Percentiles rank a stretch among this genome's conserved stretches.
Evolutionary conservation across 2,329 filamentous ascomycete species (phyloP).

Genomic region (Diaporthe humulicola): DNA sequence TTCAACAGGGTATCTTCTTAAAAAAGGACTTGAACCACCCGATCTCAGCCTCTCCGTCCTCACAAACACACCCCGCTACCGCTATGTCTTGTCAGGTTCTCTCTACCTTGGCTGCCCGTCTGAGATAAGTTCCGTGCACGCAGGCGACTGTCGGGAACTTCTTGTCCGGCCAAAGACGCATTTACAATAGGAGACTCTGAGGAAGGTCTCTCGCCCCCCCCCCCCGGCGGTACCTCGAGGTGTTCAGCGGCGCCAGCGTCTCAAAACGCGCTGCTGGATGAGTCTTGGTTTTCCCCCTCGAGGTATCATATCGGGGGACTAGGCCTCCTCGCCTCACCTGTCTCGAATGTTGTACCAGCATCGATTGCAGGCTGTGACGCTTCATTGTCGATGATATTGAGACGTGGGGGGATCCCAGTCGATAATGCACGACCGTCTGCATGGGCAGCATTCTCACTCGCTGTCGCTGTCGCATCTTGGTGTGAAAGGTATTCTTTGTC

Average conservation of each 20-base stretch:
- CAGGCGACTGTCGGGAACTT: background rate
- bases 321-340: no score
- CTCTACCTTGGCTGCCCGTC: background rate
- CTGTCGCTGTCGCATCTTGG: background rate
- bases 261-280: background rate
- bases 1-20: constrained; percentile 9
- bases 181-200: background rate
- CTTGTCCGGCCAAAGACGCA: background rate
- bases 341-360: no score
- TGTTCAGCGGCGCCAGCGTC: background rate
- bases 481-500: no score
- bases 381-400: background rate
- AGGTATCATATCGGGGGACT: no score
- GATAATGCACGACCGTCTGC: background rate
- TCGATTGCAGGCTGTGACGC: background rate
- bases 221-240: background rate
- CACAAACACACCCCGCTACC: background rate
- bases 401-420: background rate
- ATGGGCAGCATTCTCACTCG: background rate
- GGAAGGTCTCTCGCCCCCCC: background rate
- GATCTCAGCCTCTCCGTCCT: background rate
- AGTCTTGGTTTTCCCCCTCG: background rate
- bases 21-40: background rate
- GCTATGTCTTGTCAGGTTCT: background rate
- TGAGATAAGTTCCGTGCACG: background rate